A percentile compares a stretch with the other conserved stretches of the same genome.
Conservation (phyloP, 2,329 filamentous ascomycete genomes). For the Nemania sp. region DNA sequence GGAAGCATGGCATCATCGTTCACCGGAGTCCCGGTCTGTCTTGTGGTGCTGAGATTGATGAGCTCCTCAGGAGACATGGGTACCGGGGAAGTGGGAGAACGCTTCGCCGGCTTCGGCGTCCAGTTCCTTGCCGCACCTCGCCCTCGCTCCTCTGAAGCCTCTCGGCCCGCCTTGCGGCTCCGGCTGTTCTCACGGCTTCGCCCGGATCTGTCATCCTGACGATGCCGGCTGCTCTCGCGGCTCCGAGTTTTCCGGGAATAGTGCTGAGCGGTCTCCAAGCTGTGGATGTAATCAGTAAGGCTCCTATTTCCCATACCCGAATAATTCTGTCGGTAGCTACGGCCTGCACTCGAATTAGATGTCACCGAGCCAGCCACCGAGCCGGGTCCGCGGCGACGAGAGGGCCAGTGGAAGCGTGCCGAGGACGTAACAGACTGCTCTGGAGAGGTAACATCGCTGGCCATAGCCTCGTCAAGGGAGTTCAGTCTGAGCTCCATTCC, state of each 20-base stretch:
- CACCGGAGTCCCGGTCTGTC: conserved; percentile 34
- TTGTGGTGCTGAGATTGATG: conserved; percentile 61
- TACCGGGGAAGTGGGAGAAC: conserved; percentile 87
- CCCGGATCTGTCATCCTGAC: conserved; percentile 45
- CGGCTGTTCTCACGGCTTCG: conserved; percentile 52
- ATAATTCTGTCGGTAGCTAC: conserved; percentile 55
- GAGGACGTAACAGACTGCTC: conserved; percentile 59
- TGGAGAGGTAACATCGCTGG: conserved; percentile 58
- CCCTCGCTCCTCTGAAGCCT: conserved; percentile 71
- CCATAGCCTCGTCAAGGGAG: conserved; percentile 54
- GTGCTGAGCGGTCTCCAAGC: conserved; percentile 75
- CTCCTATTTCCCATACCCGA: conserved; percentile 53
- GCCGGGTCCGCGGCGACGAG: conserved; percentile 55
- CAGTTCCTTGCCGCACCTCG: conserved; percentile 66
- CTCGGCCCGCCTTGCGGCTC: conserved; percentile 56
- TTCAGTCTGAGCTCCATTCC: conserved; percentile 68
- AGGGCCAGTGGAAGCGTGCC: conserved; percentile 58
- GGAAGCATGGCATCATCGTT: conserved; percentile 31
- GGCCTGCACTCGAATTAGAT: conserved; percentile 55
- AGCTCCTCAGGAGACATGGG: conserved; percentile 93
- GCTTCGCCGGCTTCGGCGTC: conserved; percentile 70
- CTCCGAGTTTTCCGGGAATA: conserved; percentile 59
- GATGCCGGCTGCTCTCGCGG: conserved; percentile 57
- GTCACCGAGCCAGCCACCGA: conserved; percentile 62
- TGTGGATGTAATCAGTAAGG: conserved; percentile 84